Base-by-base conservation (phyloP, 148 eudicot genomes). In the Polygonum maritimum region DNA sequence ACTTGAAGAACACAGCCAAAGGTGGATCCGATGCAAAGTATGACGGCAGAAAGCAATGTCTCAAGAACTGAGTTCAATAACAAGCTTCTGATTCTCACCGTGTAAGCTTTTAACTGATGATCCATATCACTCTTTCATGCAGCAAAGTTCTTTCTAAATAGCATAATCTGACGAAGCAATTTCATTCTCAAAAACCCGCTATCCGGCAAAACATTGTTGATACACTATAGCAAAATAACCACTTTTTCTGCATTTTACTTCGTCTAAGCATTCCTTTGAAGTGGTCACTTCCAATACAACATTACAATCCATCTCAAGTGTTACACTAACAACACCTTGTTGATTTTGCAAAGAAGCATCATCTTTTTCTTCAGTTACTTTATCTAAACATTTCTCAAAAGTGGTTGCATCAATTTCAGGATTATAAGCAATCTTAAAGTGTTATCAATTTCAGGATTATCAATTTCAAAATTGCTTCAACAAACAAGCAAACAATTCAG, bases 71-170 rank as follows among this genome's bases (percentile, higher is more conserved):
- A 86, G 48, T 82, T 92, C 85, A 48, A 95, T 78, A 38, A 82
- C 79, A 77, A 79, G 86, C 78, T 77, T 60, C 76, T 85, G 85
- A n/a, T n/a, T n/a, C 81, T 89, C 91, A 36, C 81, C 84, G 83
- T 83, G 91, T 86, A 93, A 78, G 49, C 83, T 86, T 78, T 83
- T 84, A 62, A 93, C 91, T n/a, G 96, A 89, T 51, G 88, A 84
- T 74, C 78, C 84, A 73, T 91, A 82, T 54, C 82, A 80, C 48
- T 88, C 91, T 76, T 86, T 93, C 77, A 91, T 80, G 71, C 86
- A 83, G 83, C 83, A 84, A 48, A 91, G 82, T 78, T 91, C 94
- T 81, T 87, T 90, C 86, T 91, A 92, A 81, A 93, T 91, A 69
- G 89, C 86, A 76, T 87, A 21, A 86, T 78, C 81, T 87, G 90